A percentile compares a stretch with the other conserved stretches of the same genome.
These are phyloP conservation scores for Naematelia encephala DNA, from an alignment of 768 basidiomycete genomes.

Conservation along the genomic window DNA sequence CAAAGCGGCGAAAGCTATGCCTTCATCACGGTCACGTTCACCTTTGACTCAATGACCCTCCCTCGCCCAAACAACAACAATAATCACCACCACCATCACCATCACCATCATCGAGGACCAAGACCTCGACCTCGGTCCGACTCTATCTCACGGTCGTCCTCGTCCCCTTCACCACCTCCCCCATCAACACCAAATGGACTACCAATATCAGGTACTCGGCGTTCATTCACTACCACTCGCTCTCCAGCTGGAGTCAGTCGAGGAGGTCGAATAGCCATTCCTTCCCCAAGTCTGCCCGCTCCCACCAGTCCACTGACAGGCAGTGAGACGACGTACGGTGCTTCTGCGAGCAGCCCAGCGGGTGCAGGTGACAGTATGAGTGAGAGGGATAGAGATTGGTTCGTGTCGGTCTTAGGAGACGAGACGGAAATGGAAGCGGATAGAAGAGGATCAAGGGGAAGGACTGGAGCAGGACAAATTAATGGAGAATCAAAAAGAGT, in stretches of 20 bases:
- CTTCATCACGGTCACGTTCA: neutral
- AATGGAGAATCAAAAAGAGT: slow-evolving; percentile 1
- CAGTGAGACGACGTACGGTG: slow-evolving; percentile 27
- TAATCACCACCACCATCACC: slow-evolving; percentile 12
- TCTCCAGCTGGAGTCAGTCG: neutral
- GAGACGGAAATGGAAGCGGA: slow-evolving; percentile 33
- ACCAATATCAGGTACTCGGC: neutral
- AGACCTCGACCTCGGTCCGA: slow-evolving; percentile 14
- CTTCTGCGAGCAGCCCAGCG: slow-evolving; percentile 26
- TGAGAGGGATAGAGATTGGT: slow-evolving; percentile 22
- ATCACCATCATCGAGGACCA: slow-evolving; percentile 17
- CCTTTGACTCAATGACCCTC: neutral
- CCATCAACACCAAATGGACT: neutral
- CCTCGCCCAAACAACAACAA: slow-evolving; percentile 10
- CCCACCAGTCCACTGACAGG: slow-evolving; percentile 4
- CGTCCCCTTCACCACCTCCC: slow-evolving; percentile 44
- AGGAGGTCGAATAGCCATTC: neutral
- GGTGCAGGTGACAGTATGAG: slow-evolving; percentile 15
- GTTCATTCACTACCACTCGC: neutral
- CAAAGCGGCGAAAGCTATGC: neutral
- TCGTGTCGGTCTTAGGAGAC: slow-evolving; percentile 16
- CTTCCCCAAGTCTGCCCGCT: slow-evolving; percentile 4
- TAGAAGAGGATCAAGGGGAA: slow-evolving; percentile 1
- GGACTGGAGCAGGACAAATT: slow-evolving; percentile 4
- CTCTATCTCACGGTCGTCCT: slow-evolving; percentile 37